phyloP scores from a whole-genome alignment of 768 basidiomycete genomes.

The Galerina marginata region DNA sequence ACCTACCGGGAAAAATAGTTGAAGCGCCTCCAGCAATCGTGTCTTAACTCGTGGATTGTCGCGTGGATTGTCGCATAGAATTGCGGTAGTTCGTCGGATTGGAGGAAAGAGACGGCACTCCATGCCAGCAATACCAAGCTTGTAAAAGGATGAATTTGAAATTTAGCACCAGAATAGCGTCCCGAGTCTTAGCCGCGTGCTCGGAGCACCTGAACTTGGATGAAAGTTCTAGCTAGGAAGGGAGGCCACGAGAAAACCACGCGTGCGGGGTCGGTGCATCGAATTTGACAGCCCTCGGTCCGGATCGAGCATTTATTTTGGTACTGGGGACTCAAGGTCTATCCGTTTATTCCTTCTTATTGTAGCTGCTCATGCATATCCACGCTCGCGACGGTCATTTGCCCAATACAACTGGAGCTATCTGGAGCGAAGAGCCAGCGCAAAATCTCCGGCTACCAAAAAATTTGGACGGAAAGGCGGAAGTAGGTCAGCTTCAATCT shows the following conservation, averaged over 20 bases:
- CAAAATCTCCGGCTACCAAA: background rate
- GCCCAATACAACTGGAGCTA: background rate
- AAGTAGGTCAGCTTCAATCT: no score
- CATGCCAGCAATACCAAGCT: background rate
- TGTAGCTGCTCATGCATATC: background rate
- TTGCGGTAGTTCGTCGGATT: conserved; percentile 13
- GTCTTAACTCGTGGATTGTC: background rate
- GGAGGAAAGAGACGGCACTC: background rate
- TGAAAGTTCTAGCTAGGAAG: background rate
- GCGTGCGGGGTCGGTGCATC: background rate
- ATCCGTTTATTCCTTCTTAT: background rate
- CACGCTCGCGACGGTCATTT: background rate
- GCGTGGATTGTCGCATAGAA: background rate
- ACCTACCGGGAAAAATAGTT: background rate
- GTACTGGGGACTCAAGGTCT: no score
- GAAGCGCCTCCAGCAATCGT: conserved; percentile 6
- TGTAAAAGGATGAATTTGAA: background rate
- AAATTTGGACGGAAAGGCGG: background rate
- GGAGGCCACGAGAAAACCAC: conserved; percentile 9
- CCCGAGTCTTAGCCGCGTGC: conserved; percentile 1
- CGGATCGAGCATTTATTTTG: background rate
- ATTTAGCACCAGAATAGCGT: background rate
- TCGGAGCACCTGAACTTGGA: background rate
- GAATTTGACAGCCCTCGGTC: background rate
- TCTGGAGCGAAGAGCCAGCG: conserved; percentile 2